Evolutionary conservation across 441 rosid genomes (phyloP), one percentile per base, ranked within the genome.

Genomic region (Viola pubescens): DNA sequence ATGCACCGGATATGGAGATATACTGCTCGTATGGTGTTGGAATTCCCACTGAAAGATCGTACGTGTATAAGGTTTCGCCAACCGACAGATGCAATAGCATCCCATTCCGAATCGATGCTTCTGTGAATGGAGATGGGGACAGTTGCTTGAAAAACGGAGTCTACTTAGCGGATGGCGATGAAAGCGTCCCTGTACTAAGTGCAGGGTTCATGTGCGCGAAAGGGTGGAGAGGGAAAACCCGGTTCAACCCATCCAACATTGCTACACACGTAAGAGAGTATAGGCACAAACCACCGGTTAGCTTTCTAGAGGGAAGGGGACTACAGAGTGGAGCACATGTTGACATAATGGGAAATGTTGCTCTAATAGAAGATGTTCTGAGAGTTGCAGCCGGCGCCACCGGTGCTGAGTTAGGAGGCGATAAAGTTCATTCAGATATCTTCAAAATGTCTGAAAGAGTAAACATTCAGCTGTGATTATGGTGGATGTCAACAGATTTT

Each of bases 161-260:
- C 1, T 56, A 60, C 41, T 77, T 60, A n/a, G 80, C 56, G 3
- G 86, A 87, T 5, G 88, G 95, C 4, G 86, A 87, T 37, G 88
- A 70, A 53, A 85, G 75, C 7, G 79, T 83, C 3, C 89, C 91
- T 0, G 80, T 80, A 13, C 52, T 80, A 10, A 85, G 89, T 42
- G 73, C 91, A 0, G 91, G 91, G 6, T 88, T 78, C 72, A 88
- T 85, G 95, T 85, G 86, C 11, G 84, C 84, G 2, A 87, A 76
- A 70, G 89, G 81, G 1, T 88, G 91, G 91, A 68, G 76, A 67
- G 89, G 95, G 5, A 81, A 61, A 67, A 81, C 89, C 4, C 68
- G 86, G 61, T 88, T 81, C 73, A 87, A 87, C 55, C 95, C 91
- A 0, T 80, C 82, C 0, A 81, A 85, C 14, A 71, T 63, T 37